phyloP scores from a whole-genome alignment of 2,329 filamentous ascomycete genomes.

The Neonectria faginata region DNA sequence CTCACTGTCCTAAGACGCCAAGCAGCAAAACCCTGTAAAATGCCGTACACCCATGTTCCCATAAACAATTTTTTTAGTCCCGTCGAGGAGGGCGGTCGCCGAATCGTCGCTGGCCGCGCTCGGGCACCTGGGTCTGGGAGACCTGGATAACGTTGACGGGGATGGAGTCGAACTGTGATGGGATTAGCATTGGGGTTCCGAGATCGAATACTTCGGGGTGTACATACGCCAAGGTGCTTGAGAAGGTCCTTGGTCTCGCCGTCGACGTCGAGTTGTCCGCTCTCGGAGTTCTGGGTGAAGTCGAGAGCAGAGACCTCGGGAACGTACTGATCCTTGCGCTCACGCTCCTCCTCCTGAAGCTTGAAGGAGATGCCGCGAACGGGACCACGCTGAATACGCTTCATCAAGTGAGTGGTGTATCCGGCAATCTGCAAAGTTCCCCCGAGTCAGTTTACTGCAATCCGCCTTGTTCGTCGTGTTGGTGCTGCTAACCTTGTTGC shows the following conservation, averaged over 20 bases:
- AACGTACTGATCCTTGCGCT: conserved; percentile 99
- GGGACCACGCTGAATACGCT: conserved; percentile 99
- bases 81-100: conserved; percentile 67
- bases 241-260: conserved; percentile 98
- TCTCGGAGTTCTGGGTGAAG: conserved; percentile 94
- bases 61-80: conserved; percentile 52
- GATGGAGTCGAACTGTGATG: conserved; percentile 88
- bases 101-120: conserved; percentile 83
- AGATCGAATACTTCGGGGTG: neutral
- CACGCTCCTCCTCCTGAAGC: conserved; percentile 99
- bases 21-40: conserved; percentile 59
- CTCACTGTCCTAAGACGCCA: conserved; percentile 70
- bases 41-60: conserved; percentile 57
- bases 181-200: conserved; percentile 46
- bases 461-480: conserved; percentile 10
- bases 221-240: conserved; percentile 97
- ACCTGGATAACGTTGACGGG: conserved; percentile 96
- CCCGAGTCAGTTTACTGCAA: conserved; percentile 35
- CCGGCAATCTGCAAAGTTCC: conserved; percentile 81
- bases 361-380: conserved; percentile 99
- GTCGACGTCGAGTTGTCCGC: conserved; percentile 93
- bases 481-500: conserved; percentile 85
- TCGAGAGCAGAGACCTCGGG: conserved; percentile 98
- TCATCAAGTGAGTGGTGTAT: conserved; percentile 99
- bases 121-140: conserved; percentile 85